Evolutionary conservation across 257 asterid species (phyloP).

Genomic region (Ehretia macrophylla): DNA sequence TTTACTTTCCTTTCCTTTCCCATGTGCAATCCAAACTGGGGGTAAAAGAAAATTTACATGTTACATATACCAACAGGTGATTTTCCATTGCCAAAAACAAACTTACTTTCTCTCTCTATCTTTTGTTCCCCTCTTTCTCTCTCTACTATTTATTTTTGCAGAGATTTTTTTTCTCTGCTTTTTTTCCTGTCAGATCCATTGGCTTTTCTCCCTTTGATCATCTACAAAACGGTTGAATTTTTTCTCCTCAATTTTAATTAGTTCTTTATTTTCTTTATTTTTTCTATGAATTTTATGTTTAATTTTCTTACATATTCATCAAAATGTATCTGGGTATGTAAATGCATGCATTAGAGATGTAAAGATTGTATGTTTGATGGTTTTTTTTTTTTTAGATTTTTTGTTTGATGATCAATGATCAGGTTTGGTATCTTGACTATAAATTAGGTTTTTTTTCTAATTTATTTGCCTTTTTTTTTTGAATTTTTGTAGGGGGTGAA

Average conservation of each 20-base stretch:
- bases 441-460: constrained; percentile 13
- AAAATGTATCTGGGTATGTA: not conserved
- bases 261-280: not conserved
- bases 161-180: not conserved
- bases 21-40: too few relatives aligned
- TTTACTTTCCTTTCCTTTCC: too few relatives aligned
- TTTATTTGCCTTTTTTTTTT: constrained; percentile 6
- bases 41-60: too few relatives aligned
- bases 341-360: not conserved
- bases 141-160: not conserved
- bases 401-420: constrained; percentile 1
- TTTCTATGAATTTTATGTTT: not conserved
- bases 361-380: not conserved
- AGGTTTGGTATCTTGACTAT: not conserved
- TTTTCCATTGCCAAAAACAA: not conserved
- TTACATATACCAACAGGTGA: not conserved
- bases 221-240: not conserved
- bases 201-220: constrained; percentile 1
- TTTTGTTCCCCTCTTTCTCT: constrained; percentile 2
- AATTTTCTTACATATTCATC: not conserved
- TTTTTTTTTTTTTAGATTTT: not conserved
- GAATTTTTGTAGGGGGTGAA: constrained; percentile 14
- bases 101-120: not conserved
- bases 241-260: not conserved
- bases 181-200: not conserved